phyloP scores from a whole-genome alignment of 2,329 filamentous ascomycete genomes.

The Epicoccum nigrum region DNA sequence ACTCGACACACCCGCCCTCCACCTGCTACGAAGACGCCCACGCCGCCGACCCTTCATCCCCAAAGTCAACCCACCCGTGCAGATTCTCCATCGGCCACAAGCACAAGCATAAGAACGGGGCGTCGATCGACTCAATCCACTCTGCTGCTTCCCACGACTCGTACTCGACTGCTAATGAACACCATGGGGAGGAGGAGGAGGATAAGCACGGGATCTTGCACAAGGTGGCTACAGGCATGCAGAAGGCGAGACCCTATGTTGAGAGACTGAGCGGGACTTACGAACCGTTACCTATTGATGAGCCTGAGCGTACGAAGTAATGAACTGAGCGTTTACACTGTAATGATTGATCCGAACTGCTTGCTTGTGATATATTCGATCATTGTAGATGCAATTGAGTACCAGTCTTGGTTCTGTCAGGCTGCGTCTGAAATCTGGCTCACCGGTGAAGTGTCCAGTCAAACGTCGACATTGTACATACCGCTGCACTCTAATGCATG shows the following conservation, averaged over 20 bases:
- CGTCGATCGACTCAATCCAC: conserved; percentile 2
- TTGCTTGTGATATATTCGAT: no score
- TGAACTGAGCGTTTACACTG: conserved; percentile 1
- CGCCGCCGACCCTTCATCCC: not conserved
- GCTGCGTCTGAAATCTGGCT: not conserved
- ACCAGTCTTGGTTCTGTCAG: no score
- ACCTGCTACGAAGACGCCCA: conserved; percentile 30
- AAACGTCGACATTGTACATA: no score
- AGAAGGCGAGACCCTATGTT: conserved; percentile 15
- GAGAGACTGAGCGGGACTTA: conserved; percentile 19
- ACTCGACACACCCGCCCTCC: conserved; percentile 5
- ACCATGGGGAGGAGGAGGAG: not conserved
- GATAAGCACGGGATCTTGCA: conserved; percentile 9
- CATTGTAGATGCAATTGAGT: no score
- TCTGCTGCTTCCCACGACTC: conserved; percentile 12
- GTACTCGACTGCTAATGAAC: conserved; percentile 5
- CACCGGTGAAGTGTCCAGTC: no score
- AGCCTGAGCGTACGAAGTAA: conserved; percentile 10
- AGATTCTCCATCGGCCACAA: not conserved
- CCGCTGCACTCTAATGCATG: no score
- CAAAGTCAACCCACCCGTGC: not conserved
- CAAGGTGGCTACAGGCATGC: conserved; percentile 9
- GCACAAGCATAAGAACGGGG: conserved; percentile 2
- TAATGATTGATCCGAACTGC: no score
- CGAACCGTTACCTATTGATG: conserved; percentile 10